phyloP scores from a whole-genome alignment of 208 protist genomes.

The Leishmania mexicana region DNA sequence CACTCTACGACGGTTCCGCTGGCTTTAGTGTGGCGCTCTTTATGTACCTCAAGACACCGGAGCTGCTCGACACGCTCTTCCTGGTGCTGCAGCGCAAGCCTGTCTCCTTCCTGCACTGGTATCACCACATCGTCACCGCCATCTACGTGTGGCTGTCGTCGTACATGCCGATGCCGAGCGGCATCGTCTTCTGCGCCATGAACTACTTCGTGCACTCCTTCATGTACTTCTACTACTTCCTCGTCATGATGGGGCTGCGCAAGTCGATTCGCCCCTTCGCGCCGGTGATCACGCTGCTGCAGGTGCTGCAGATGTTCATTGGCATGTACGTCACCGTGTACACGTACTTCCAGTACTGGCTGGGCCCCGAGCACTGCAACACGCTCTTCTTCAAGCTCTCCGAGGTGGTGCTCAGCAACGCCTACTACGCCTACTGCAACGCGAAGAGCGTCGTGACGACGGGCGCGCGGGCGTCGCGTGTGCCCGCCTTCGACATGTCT shows the following conservation, averaged over 20 bases:
- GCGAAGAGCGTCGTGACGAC: conserved; percentile 37
- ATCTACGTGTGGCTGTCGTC: conserved; percentile 91
- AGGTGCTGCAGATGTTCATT: conserved; percentile 92
- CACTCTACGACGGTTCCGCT: conserved; percentile 23
- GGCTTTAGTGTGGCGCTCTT: conserved; percentile 61
- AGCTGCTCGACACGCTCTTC: conserved; percentile 80
- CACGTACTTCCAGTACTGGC: conserved; percentile 39
- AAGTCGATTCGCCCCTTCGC: conserved; percentile 62
- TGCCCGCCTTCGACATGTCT: conserved; percentile 38
- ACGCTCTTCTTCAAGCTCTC: conserved; percentile 24
- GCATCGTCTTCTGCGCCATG: conserved; percentile 39
- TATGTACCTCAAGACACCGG: conserved; percentile 70
- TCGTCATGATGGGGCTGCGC: conserved; percentile 57
- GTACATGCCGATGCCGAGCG: conserved; percentile 34
- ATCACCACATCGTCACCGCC: conserved; percentile 57
- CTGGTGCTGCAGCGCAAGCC: conserved; percentile 65
- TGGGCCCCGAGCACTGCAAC: conserved; percentile 17
- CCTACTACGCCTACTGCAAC: conserved; percentile 5
- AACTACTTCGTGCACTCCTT: conserved; percentile 78
- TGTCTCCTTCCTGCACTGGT: conserved; percentile 29
- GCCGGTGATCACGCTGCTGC: conserved; percentile 76
- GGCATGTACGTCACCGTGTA: conserved; percentile 73
- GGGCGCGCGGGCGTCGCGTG: conserved; percentile 32
- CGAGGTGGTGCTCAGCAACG: conserved; percentile 7
- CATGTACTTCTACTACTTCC: conserved; percentile 95